A percentile compares a stretch with the other conserved stretches of the same genome.
Evolutionary conservation across 257 asterid species (phyloP).

Genomic region (Hygrophila difformis): DNA sequence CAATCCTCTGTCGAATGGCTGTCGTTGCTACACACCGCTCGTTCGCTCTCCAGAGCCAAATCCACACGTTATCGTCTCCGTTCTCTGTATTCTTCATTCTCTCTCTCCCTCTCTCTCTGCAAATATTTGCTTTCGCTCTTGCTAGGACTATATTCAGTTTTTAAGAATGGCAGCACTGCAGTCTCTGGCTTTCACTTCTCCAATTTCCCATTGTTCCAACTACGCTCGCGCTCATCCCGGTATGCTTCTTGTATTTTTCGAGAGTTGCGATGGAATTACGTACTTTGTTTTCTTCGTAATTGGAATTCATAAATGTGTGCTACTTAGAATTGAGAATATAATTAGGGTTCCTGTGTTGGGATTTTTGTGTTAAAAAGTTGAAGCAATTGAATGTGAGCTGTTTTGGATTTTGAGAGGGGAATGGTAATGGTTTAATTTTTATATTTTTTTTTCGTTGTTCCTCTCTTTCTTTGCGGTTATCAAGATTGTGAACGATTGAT

Average conservation of each 20-base stretch:
- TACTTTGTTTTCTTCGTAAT: background rate
- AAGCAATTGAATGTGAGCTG: background rate
- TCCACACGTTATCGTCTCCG: constrained; percentile 26
- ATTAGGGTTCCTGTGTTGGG: background rate
- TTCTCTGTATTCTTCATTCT: background rate
- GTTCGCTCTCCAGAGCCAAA: constrained; percentile 6
- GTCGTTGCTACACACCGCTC: constrained; percentile 52
- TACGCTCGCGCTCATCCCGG: constrained; percentile 47
- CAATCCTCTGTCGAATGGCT: constrained; percentile 52
- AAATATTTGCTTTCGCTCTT: constrained; percentile 9
- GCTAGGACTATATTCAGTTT: background rate
- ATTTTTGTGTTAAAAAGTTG: background rate
- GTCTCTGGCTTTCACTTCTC: constrained; percentile 48
- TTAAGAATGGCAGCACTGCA: constrained; percentile 55
- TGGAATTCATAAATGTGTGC: background rate
- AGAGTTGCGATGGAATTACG: no score
- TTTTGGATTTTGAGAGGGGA: no score
- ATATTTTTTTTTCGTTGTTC: no score
- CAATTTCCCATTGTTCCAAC: constrained; percentile 37
- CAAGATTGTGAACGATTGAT: background rate
- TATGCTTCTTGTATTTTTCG: background rate
- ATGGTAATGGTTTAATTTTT: no score
- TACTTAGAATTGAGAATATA: background rate
- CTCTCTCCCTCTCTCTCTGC: background rate
- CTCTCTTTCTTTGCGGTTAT: no score